A percentile compares a stretch with the other conserved stretches of the same genome.
Conservation (phyloP, 768 basidiomycete genomes). For the Lactarius psammicola region DNA sequence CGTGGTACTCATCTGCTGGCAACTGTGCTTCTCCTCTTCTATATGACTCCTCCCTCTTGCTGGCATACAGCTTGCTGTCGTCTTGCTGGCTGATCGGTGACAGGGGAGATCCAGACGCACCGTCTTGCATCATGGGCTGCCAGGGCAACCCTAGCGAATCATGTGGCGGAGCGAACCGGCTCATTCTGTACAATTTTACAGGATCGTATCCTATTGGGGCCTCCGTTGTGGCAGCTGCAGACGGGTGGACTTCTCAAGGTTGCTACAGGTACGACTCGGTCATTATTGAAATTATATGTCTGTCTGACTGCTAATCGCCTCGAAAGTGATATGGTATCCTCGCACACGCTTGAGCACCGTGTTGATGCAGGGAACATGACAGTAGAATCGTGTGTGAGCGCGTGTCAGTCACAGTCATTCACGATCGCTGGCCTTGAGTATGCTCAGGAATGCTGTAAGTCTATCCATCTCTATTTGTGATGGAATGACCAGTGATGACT, state of each 20-base stretch:
- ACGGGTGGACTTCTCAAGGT: background rate
- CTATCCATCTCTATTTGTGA: background rate
- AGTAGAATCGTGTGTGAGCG: constrained; percentile 4
- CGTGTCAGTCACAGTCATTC: constrained; percentile 1
- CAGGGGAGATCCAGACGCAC: background rate
- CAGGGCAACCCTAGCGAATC: background rate
- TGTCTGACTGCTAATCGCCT: background rate
- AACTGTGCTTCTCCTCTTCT: too few relatives aligned
- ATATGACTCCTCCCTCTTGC: too few relatives aligned
- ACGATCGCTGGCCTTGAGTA: constrained; percentile 11
- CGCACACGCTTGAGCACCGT: constrained; percentile 8
- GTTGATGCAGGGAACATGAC: constrained; percentile 11
- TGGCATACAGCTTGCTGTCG: too few relatives aligned
- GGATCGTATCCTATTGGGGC: background rate
- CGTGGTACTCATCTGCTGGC: too few relatives aligned
- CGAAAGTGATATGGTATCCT: background rate
- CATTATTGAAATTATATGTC: background rate
- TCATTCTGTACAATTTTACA: background rate
- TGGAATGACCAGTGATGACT: background rate
- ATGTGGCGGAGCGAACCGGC: background rate
- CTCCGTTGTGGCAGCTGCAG: background rate
- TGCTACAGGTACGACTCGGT: background rate
- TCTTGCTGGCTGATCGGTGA: too few relatives aligned
- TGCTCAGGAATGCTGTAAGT: constrained; percentile 12
- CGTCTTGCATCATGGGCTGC: background rate